Base-by-base conservation (phyloP, 2,329 filamentous ascomycete species). In the Paracorniculantispora psalliotae region DNA sequence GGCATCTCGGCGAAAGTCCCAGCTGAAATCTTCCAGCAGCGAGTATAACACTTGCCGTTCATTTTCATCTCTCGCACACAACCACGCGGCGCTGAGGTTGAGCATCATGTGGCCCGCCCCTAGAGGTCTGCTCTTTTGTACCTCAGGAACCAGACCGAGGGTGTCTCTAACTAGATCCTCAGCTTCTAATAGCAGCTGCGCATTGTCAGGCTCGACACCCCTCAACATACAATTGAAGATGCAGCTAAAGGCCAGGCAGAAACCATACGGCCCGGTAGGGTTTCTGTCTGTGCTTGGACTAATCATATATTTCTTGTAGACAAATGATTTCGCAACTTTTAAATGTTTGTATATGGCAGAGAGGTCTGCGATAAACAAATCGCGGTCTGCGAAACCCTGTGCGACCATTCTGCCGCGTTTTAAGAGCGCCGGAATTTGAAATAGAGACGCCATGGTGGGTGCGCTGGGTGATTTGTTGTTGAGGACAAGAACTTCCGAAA, bases 171-270 rank as follows among this genome's bases (percentile, higher is more conserved):
- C 54, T 7, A 57, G 17, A 3, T 19, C 35, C 8, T 30, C 44
- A 12, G 44, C 44, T 13, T 57, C 54, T 6, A 12, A 2, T 10
- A 19, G 33, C 25, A 57, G n/a, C 25, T 37, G 19, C 23, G 4
- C 15, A 44, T 41, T 57, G 23, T 41, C 7, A 2, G 54, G 54
- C n/a, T 57, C 44, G 10, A 57, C 44, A 25, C 44, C 54, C 10
- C 54, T 23, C 30, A 57, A 4, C 54, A 57, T 57, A 23, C 54
- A 57, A n/a, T 57, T 57, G 23, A 57, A 57, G 15, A 57, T 39
- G 46, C 54, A 57, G 25, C 21, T 21, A 33, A 49, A 57, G 25
- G 54, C 44, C 33, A 57, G 23, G 44, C 54, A 57, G 19, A 57
- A 28, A 4, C 53, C 53, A 23, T 48, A 56, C 1, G 30, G 53